A percentile compares a stretch with the other conserved stretches of the same genome.
phyloP scores from a whole-genome alignment of 306 rosid species.

The Trifolium fragiferum region DNA sequence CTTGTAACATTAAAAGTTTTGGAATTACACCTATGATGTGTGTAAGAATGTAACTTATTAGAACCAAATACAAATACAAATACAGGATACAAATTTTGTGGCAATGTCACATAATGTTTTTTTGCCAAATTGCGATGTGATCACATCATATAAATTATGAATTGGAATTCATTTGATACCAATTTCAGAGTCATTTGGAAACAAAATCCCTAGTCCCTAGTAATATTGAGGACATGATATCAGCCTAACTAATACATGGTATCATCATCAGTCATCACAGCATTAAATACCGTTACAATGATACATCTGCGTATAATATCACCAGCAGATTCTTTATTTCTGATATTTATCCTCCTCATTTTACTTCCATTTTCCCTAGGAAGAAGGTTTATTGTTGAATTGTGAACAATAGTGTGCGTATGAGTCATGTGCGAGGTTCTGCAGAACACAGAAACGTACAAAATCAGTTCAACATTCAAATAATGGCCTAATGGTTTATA shows the following conservation, averaged over 20 bases:
- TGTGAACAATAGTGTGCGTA: conserved; percentile 52
- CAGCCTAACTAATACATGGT: conserved; percentile 26
- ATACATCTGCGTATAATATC: conserved; percentile 38
- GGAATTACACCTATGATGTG: conserved; percentile 7
- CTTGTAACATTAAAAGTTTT: background rate
- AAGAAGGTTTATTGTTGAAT: conserved; percentile 41
- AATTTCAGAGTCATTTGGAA: conserved; percentile 34
- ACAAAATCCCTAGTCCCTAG: conserved; percentile 23
- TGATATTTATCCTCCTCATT: conserved; percentile 17
- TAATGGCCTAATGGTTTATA: background rate
- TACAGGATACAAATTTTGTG: conserved; percentile 14
- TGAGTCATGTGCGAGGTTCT: conserved; percentile 97
- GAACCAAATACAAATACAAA: background rate
- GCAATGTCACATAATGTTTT: background rate
- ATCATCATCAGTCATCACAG: conserved; percentile 39
- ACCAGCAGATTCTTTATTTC: conserved; percentile 39
- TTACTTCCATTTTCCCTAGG: conserved; percentile 21
- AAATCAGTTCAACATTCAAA: conserved; percentile 30
- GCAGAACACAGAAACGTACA: conserved; percentile 45
- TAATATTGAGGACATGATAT: conserved; percentile 9
- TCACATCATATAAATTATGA: conserved; percentile 32
- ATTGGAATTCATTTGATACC: conserved; percentile 30
- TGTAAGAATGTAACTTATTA: conserved; percentile 21
- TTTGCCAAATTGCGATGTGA: conserved; percentile 29
- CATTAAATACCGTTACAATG: conserved; percentile 28